Conservation (phyloP, 768 basidiomycete genomes). For the Auricularia sp. region DNA sequence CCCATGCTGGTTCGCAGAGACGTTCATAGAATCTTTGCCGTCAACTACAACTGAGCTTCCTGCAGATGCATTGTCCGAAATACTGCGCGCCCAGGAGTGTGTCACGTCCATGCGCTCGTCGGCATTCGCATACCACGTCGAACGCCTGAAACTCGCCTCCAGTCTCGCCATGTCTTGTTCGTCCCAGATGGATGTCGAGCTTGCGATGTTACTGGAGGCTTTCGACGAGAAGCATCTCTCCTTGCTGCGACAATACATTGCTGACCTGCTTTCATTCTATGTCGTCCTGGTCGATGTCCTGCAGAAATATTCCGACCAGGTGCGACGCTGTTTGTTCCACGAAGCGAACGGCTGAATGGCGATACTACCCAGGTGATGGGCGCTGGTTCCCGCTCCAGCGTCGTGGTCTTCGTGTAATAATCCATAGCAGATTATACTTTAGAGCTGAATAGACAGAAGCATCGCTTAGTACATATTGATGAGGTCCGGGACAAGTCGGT, state of each 20-base stretch:
- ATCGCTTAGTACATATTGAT: no score
- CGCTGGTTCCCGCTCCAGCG: no score
- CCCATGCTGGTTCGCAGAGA: not conserved
- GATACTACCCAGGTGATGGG: no score
- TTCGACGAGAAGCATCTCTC: not conserved
- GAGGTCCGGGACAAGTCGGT: no score
- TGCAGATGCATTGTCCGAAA: not conserved
- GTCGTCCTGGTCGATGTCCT: not conserved
- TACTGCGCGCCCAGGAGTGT: not conserved
- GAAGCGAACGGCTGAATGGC: no score
- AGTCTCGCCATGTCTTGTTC: not conserved
- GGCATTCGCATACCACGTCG: not conserved
- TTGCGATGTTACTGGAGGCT: not conserved
- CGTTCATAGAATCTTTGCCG: not conserved
- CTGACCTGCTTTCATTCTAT: not conserved
- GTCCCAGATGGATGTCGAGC: not conserved
- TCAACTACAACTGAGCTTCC: not conserved
- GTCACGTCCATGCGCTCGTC: not conserved
- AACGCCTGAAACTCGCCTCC: not conserved
- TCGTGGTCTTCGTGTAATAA: no score
- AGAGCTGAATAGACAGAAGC: no score
- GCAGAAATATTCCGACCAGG: not conserved
- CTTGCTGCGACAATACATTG: no score
- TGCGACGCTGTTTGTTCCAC: no score
- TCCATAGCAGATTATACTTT: no score